These are phyloP conservation scores for Boletus eberwhitei DNA, from an alignment of 768 basidiomycete genomes.

Conservation along the genomic window DNA sequence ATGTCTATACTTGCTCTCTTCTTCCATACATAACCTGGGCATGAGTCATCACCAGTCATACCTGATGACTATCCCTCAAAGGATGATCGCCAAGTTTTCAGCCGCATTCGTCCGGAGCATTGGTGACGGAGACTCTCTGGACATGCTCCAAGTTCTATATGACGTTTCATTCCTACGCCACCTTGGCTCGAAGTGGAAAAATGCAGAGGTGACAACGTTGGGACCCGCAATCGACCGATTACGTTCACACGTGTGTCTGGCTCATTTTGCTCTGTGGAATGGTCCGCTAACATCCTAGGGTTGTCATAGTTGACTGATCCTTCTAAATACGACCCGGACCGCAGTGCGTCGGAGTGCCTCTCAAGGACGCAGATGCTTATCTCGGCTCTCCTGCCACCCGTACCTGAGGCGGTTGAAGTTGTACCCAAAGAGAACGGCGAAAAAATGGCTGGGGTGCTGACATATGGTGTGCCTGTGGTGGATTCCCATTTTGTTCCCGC, in stretches of 20 bases:
- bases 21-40: constrained; percentile 55
- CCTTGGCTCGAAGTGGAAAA: constrained; percentile 34
- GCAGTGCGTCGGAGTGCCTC: constrained; percentile 43
- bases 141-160: constrained; percentile 32
- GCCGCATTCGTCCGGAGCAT: constrained; percentile 31
- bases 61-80: constrained; percentile 36
- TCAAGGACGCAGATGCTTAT: constrained; percentile 60
- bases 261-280: not conserved
- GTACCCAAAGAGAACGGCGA: constrained; percentile 30
- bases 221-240: constrained; percentile 27
- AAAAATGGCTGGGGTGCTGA: constrained; percentile 44
- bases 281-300: not conserved
- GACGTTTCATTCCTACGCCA: constrained; percentile 52
- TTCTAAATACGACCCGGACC: constrained; percentile 22
- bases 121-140: constrained; percentile 28
- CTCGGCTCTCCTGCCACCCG: constrained; percentile 50
- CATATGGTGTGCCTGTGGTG: constrained; percentile 48
- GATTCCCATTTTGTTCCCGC: constrained; percentile 58
- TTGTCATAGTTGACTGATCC: constrained; percentile 15
- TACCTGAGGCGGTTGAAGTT: constrained; percentile 16
- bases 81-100: constrained; percentile 39
- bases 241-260: constrained; percentile 27
- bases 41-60: constrained; percentile 37
- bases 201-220: constrained; percentile 17
- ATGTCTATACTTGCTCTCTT: constrained; percentile 52